Evolutionary conservation across 257 asterid species (phyloP).

Genomic region (Nemophila menziesii): DNA sequence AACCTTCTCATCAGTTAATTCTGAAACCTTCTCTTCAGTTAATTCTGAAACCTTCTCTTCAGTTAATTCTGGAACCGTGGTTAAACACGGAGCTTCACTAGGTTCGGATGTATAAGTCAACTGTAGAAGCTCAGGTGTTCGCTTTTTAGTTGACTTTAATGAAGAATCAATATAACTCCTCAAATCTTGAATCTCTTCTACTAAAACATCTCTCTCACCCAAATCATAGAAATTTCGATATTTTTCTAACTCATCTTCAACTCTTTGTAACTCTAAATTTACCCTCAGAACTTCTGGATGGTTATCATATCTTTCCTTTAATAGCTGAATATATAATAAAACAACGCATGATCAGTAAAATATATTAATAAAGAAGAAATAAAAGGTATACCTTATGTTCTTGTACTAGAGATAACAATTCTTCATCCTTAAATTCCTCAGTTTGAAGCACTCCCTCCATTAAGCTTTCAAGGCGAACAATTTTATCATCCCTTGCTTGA

Average conservation of each 20-base stretch:
- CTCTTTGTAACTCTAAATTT: constrained; percentile 57
- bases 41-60: constrained; percentile 47
- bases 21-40: constrained; percentile 55
- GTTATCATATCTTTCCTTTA: constrained; percentile 67
- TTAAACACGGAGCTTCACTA: constrained; percentile 28
- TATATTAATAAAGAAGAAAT: constrained; percentile 8
- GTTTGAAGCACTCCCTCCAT: constrained; percentile 86
- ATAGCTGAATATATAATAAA: constrained; percentile 47
- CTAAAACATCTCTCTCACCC: constrained; percentile 87
- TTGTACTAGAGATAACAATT: constrained; percentile 48
- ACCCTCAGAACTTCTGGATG: constrained; percentile 82
- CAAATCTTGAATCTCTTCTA: constrained; percentile 87
- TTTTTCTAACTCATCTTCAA: constrained; percentile 70
- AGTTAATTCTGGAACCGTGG: constrained; percentile 31
- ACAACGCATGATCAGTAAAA: constrained; percentile 13
- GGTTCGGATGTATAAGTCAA: constrained; percentile 59
- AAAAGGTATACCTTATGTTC: constrained; percentile 58
- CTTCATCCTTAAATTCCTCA: constrained; percentile 87
- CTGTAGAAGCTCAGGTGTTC: constrained; percentile 47
- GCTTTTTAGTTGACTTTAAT: constrained; percentile 38
- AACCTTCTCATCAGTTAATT: constrained; percentile 86
- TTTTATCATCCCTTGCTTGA: constrained; percentile 93
- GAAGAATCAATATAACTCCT: constrained; percentile 71
- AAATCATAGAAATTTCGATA: constrained; percentile 83
- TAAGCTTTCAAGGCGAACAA: constrained; percentile 86